phyloP scores from a whole-genome alignment of 2,329 filamentous ascomycete genomes.

The Sarocladium brachiariae region DNA sequence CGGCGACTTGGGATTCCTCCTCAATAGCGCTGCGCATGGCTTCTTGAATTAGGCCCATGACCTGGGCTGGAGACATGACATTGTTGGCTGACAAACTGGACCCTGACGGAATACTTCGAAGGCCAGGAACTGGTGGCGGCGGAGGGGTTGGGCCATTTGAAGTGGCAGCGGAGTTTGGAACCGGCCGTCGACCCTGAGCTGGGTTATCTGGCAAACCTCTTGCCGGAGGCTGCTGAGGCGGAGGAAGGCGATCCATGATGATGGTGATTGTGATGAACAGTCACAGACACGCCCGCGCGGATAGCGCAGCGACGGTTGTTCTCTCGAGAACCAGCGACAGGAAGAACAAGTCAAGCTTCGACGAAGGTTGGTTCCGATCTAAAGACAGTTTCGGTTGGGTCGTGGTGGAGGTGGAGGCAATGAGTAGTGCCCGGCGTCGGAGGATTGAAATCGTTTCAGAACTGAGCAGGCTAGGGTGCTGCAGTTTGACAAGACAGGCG shows the following conservation, averaged over 20 bases:
- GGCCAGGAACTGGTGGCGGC: slow-evolving; percentile 38
- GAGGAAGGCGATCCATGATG: slow-evolving; percentile 2
- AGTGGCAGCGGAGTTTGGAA: slow-evolving; percentile 30
- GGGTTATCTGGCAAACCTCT: slow-evolving; percentile 35
- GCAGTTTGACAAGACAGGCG: not conserved
- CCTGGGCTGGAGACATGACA: slow-evolving; percentile 53
- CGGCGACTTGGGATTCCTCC: slow-evolving; percentile 58
- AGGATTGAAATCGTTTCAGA: slow-evolving; percentile 9
- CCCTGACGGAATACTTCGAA: slow-evolving; percentile 40
- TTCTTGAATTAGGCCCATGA: slow-evolving; percentile 58
- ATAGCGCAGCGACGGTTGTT: not conserved
- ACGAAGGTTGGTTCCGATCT: not conserved
- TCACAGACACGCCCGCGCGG: slow-evolving; percentile 8
- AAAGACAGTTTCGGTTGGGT: not conserved
- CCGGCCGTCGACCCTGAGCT: slow-evolving; percentile 30
- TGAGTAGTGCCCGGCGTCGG: slow-evolving; percentile 2
- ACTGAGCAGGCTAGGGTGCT: slow-evolving; percentile 1
- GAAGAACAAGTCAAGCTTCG: not conserved
- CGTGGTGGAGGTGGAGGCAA: not conserved
- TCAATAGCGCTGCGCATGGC: slow-evolving; percentile 61
- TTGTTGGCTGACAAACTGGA: slow-evolving; percentile 42
- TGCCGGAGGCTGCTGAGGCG: slow-evolving; percentile 14
- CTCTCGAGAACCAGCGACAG: not conserved
- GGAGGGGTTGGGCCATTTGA: slow-evolving; percentile 31
- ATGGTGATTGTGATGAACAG: slow-evolving; percentile 3